These are phyloP conservation scores for Sporobolomyces pararoseus DNA, from an alignment of 768 basidiomycete genomes.

Conservation along the genomic window DNA sequence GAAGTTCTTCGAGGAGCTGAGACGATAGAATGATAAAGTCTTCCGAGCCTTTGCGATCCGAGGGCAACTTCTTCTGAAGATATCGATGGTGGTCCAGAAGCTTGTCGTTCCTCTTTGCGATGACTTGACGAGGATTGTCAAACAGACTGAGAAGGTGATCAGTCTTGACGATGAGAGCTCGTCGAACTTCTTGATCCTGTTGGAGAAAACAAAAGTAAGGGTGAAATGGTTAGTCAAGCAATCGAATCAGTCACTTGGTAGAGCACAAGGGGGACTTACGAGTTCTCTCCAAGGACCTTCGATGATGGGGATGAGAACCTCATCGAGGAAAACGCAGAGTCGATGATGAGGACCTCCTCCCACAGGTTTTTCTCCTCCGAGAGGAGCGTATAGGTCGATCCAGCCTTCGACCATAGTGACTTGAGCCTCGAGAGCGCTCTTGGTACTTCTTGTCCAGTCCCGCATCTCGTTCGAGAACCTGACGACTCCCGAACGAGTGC, in stretches of 20 bases:
- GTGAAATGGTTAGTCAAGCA: slow-evolving; percentile 7
- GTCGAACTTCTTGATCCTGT: slow-evolving; percentile 41
- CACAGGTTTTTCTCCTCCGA: slow-evolving; percentile 20
- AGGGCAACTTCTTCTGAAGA: slow-evolving; percentile 29
- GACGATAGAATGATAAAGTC: slow-evolving; percentile 41
- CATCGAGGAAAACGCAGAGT: slow-evolving; percentile 39
- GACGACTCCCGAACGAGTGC: slow-evolving; percentile 16
- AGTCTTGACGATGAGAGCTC: slow-evolving; percentile 34
- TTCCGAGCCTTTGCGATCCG: slow-evolving; percentile 36
- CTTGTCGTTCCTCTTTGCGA: slow-evolving; percentile 43
- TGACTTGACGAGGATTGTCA: slow-evolving; percentile 41
- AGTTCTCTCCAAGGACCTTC: slow-evolving; percentile 43
- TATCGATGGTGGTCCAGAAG: slow-evolving; percentile 38
- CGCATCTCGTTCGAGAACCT: slow-evolving; percentile 41
- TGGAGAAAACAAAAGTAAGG: background rate
- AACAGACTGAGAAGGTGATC: slow-evolving; percentile 43
- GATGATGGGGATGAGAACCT: slow-evolving; percentile 36
- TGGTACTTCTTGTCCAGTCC: slow-evolving; percentile 39
- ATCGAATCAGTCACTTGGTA: no score
- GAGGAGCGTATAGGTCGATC: slow-evolving; percentile 43
- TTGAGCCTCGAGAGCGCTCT: slow-evolving; percentile 37
- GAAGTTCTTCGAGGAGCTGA: slow-evolving; percentile 45
- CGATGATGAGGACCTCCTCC: slow-evolving; percentile 29
- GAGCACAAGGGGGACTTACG: slow-evolving; percentile 11
- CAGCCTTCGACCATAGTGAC: slow-evolving; percentile 39